phyloP scores from a whole-genome alignment of 2,329 filamentous ascomycete genomes.

The Pseudocercospora musae region DNA sequence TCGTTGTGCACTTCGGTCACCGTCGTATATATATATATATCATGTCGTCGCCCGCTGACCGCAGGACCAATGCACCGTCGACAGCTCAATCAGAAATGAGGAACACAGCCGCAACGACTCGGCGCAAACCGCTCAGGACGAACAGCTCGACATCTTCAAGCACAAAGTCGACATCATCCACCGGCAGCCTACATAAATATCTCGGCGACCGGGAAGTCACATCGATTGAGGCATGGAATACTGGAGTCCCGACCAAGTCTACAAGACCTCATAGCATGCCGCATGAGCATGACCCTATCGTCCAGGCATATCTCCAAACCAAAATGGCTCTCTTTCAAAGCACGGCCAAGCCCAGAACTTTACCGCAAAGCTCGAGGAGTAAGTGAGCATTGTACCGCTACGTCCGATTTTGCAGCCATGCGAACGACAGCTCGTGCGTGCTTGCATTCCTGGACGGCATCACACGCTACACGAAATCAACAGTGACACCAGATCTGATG shows the following conservation, averaged over 20 bases:
- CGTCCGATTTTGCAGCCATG: no score
- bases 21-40: slow-evolving; percentile 13
- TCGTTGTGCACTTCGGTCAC: neutral
- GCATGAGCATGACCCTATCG: slow-evolving; percentile 23
- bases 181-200: slow-evolving; percentile 19
- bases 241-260: slow-evolving; percentile 23
- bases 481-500: neutral
- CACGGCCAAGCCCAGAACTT: slow-evolving; percentile 12
- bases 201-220: slow-evolving; percentile 24
- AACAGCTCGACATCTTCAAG: slow-evolving; percentile 13
- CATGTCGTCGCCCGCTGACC: slow-evolving; percentile 12
- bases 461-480: neutral
- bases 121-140: slow-evolving; percentile 5
- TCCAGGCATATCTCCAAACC: slow-evolving; percentile 36
- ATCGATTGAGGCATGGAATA: slow-evolving; percentile 32
- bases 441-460: neutral
- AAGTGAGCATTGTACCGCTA: neutral
- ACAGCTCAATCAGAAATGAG: neutral
- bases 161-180: slow-evolving; percentile 12
- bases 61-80: neutral
- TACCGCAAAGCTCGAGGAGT: slow-evolving; percentile 5
- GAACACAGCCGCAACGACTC: neutral
- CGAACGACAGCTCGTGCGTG: neutral
- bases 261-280: slow-evolving; percentile 4
- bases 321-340: slow-evolving; percentile 37